These are phyloP conservation scores for Fraxinus dipetala DNA, from an alignment of 305 asterid genomes.

Conservation along the genomic window DNA sequence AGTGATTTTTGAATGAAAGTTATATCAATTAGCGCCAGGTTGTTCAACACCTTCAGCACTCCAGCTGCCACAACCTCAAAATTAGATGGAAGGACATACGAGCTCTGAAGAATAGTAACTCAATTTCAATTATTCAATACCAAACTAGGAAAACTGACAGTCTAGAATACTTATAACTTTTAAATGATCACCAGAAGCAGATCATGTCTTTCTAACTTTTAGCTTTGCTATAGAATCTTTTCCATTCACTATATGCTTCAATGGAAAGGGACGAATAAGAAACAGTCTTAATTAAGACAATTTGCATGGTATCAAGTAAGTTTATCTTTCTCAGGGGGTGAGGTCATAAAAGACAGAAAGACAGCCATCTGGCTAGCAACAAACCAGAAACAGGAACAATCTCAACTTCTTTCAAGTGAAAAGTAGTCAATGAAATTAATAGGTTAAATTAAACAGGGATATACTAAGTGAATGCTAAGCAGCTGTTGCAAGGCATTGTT, in stretches of 20 bases:
- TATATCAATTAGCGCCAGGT: conserved; percentile 81
- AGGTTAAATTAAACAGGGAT: background rate
- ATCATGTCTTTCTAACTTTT: background rate
- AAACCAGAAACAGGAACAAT: background rate
- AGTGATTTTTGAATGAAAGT: conserved; percentile 89
- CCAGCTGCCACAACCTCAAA: conserved; percentile 97
- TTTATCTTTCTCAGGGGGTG: background rate
- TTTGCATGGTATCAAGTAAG: background rate
- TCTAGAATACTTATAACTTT: background rate
- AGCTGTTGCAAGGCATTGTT: background rate
- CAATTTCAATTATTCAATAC: conserved; percentile 24
- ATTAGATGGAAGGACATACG: conserved; percentile 84
- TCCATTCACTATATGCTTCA: background rate
- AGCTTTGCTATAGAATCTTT: background rate
- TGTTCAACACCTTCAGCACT: conserved; percentile 92
- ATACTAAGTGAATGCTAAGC: background rate
- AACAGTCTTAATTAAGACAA: background rate
- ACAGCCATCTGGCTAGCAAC: background rate
- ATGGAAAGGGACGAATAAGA: background rate
- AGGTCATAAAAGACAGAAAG: background rate
- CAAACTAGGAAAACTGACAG: conserved; percentile 11
- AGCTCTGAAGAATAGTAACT: conserved; percentile 48
- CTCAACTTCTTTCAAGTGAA: background rate
- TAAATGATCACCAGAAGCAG: background rate
- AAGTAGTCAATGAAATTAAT: background rate